These are phyloP conservation scores for Neurospora pannonica DNA, from an alignment of 495 filamentous ascomycete genomes.

Conservation along the genomic window DNA sequence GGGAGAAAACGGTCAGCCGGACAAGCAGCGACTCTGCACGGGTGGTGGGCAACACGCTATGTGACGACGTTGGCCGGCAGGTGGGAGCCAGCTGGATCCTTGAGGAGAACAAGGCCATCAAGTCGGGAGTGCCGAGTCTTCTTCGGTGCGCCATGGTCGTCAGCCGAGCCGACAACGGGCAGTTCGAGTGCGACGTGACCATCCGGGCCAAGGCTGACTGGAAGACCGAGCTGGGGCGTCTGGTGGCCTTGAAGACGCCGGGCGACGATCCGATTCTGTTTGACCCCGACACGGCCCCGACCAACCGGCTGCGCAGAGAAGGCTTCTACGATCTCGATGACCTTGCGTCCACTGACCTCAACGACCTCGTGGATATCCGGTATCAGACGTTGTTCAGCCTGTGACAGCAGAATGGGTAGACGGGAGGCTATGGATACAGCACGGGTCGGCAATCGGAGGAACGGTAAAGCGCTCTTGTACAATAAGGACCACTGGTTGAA, in stretches of 20 bases:
- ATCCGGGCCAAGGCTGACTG: conserved; percentile 16
- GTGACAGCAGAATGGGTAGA: too few species aligned
- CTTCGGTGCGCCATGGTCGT: conserved; percentile 17
- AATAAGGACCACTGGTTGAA: too few species aligned
- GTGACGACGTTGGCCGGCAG: conserved; percentile 9
- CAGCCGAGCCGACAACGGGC: conserved; percentile 8
- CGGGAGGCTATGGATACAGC: too few species aligned
- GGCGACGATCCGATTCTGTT: conserved; percentile 21
- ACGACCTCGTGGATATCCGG: too few species aligned
- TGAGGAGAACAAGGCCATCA: conserved; percentile 11
- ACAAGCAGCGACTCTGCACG: conserved; percentile 10
- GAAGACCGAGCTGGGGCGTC: conserved; percentile 1
- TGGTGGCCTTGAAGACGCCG: not conserved
- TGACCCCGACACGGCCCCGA: conserved; percentile 18
- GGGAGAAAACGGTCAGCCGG: conserved; percentile 9
- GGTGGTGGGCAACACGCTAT: conserved; percentile 2
- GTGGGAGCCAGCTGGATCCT: conserved; percentile 15
- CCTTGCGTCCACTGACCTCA: too few species aligned
- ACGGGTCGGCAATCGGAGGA: too few species aligned
- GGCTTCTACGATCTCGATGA: too few species aligned
- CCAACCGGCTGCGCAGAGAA: conserved; percentile 18
- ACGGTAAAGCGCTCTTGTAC: too few species aligned
- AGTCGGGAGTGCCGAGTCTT: conserved; percentile 14
- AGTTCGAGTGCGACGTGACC: conserved; percentile 13
- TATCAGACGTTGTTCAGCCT: too few species aligned